Base-by-base conservation (phyloP, 2,329 filamentous ascomycete genomes). In the Cladophialophora yegresii region DNA sequence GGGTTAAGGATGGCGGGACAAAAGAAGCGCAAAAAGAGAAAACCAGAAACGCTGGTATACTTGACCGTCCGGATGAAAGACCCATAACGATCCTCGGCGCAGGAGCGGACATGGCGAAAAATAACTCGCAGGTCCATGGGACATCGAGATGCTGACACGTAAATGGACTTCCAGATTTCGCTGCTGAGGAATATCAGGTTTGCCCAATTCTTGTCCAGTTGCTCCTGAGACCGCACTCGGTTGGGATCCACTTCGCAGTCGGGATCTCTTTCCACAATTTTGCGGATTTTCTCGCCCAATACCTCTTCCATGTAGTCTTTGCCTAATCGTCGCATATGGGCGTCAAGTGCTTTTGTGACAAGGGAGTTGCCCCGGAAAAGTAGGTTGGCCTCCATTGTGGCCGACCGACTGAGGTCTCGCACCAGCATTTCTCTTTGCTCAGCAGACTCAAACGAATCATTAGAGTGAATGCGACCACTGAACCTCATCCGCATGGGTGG, bases 161-260 rank as follows among this genome's bases (percentile, higher is more conserved):
- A 83, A 72, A 98, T 96, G 43, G 87, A 88, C 63, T 89, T 87
- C 93, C 93, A 98, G 4, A 97, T 83, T 66, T 91, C 89, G 12
- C 87, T 91, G 0, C 92, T 96, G 51, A 92, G 82, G 43, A 85
- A 82, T 62, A 93, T 86, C 30, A 98, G 81, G 50, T 87, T 85
- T 64, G 84, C 82, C 93, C 93, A 97, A 72, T 96, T 95, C 65
- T 89, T 87, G 45, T 91, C 85, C 1, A 96, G 78, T 71, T 96
- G 92, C 28, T 92, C 87, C 9, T 79, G 76, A 16, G 82, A 82
- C 43, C 79, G 75, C 33, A 96, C 82, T 64, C 89, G 88, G 76
- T 91, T 92, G 0, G 95, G 93, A 73, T 99, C 95, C 8, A 99
- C 93, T 76, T 99, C 95, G 76, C 93, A 98, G 71, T 97, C 90